Percentiles rank a stretch among this genome's conserved stretches.
These are phyloP conservation scores for Penstemon barbatus DNA, from an alignment of 257 asterid species.

Conservation along the genomic window DNA sequence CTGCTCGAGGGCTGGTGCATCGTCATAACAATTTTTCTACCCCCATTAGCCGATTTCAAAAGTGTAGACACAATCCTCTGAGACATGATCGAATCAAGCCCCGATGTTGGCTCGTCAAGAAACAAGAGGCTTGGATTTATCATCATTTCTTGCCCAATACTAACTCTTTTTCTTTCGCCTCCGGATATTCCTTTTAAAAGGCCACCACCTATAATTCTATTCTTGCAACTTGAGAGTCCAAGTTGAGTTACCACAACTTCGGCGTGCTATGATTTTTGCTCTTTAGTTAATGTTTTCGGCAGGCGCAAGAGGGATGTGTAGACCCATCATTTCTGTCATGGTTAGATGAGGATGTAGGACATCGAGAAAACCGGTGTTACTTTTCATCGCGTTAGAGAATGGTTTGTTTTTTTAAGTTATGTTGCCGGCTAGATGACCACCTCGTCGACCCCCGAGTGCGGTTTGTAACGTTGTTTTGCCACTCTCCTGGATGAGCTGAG, in stretches of 20 bases:
- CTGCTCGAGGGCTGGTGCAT: too few relatives aligned
- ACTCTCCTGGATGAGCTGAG: slow-evolving; percentile 72
- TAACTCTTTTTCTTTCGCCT: slow-evolving; percentile 70
- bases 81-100: slow-evolving; percentile 71
- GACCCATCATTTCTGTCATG: slow-evolving; percentile 52
- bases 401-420: slow-evolving; percentile 57
- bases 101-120: slow-evolving; percentile 76
- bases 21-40: slow-evolving; percentile 54
- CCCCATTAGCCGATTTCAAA: slow-evolving; percentile 53
- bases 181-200: slow-evolving; percentile 61
- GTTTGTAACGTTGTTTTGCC: slow-evolving; percentile 73
- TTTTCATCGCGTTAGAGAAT: slow-evolving; percentile 52
- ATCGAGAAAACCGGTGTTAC: slow-evolving; percentile 68
- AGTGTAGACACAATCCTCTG: slow-evolving; percentile 57
- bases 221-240: slow-evolving; percentile 50
- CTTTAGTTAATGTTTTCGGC: slow-evolving; percentile 41
- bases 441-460: slow-evolving; percentile 59
- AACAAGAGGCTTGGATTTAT: slow-evolving; percentile 64
- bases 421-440: slow-evolving; percentile 41
- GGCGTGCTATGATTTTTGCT: slow-evolving; percentile 44
- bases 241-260: slow-evolving; percentile 58
- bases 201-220: slow-evolving; percentile 49
- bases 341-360: slow-evolving; percentile 61
- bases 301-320: slow-evolving; percentile 64
- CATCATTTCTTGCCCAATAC: slow-evolving; percentile 76